These are phyloP conservation scores for Novymonas esmeraldas DNA, from an alignment of 208 protist species.

Conservation along the genomic window DNA sequence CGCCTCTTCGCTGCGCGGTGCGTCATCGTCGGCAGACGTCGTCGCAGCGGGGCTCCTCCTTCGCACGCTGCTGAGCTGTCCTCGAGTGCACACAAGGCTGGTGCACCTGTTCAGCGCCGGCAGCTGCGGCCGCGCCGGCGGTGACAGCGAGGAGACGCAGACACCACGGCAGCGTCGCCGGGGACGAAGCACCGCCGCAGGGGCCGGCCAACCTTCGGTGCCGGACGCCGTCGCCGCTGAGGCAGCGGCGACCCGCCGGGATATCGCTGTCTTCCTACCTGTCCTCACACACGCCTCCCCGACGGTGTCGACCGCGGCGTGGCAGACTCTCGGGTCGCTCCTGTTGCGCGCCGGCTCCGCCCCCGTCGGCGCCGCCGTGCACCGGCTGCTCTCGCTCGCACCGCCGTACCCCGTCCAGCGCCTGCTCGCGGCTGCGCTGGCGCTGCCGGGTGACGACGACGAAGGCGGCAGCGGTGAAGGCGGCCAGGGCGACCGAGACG, in stretches of 20 bases:
- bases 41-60: constrained; percentile 22
- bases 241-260: background rate
- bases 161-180: background rate
- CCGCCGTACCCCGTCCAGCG: constrained; percentile 25
- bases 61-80: constrained; percentile 22
- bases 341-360: constrained; percentile 15
- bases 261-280: constrained; percentile 23
- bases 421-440: constrained; percentile 23
- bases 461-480: background rate
- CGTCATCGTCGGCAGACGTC: constrained; percentile 16
- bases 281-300: constrained; percentile 32
- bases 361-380: background rate
- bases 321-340: constrained; percentile 43
- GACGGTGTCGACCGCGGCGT: constrained; percentile 51
- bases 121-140: background rate
- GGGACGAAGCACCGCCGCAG: too few species aligned
- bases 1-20: too few species aligned
- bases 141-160: background rate
- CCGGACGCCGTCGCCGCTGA: background rate
- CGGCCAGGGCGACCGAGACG: too few species aligned
- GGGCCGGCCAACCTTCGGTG: background rate
- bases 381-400: constrained; percentile 4
- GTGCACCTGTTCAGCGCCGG: constrained; percentile 11
- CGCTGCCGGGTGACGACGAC: constrained; percentile 14
- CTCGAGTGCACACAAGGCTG: constrained; percentile 13